phyloP scores from a whole-genome alignment of 345 rosid species.

The Salix dunnii region DNA sequence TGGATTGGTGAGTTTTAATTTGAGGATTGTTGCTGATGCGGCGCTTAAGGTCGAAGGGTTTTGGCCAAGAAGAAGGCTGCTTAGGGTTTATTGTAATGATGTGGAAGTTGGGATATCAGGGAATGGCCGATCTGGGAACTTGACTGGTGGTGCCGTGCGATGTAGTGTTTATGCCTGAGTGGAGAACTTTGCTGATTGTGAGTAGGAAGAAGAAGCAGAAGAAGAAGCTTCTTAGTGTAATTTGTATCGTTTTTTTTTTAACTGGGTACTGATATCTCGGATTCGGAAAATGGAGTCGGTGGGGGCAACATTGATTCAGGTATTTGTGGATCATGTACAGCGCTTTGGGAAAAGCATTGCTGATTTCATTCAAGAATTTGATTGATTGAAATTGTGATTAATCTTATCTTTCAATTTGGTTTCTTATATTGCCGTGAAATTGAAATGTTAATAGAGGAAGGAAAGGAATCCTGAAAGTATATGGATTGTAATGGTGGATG shows the following conservation, averaged over 20 bases:
- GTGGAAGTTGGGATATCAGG: slow-evolving; percentile 36
- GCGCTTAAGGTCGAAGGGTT: slow-evolving; percentile 46
- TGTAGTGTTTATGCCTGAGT: slow-evolving; percentile 39
- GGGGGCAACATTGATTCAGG: slow-evolving; percentile 1
- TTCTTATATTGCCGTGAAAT: background rate
- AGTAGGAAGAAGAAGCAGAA: too few relatives aligned
- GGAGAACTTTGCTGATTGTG: background rate
- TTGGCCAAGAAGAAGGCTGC: slow-evolving; percentile 42
- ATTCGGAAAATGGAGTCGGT: background rate
- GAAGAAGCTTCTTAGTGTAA: background rate
- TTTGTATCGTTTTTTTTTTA: background rate
- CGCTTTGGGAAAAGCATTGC: background rate
- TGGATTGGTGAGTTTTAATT: slow-evolving; percentile 44
- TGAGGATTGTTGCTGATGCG: slow-evolving; percentile 41
- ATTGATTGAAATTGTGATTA: background rate
- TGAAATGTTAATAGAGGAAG: background rate
- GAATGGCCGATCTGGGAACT: slow-evolving; percentile 50
- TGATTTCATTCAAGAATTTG: background rate
- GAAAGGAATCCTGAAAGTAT: background rate
- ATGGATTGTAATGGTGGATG: background rate
- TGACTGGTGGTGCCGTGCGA: slow-evolving; percentile 38
- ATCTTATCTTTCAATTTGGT: background rate
- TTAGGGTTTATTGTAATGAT: slow-evolving; percentile 44
- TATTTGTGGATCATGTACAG: slow-evolving; percentile 5
- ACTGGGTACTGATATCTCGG: background rate